Conservation (phyloP, 1,284 basidiomycete genomes). For the Somion occarium region DNA sequence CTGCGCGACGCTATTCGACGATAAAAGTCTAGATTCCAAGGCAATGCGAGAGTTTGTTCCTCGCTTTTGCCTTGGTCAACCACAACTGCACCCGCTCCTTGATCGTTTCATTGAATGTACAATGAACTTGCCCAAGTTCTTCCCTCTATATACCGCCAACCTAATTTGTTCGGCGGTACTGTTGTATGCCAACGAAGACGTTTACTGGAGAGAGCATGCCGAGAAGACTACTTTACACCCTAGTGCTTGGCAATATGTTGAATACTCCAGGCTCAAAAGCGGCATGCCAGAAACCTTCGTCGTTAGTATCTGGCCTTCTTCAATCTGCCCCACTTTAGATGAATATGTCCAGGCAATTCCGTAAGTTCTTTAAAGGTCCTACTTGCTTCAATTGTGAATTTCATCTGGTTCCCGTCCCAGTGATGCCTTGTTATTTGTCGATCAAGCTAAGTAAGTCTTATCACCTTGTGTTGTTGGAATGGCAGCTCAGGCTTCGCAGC, state of each 20-base stretch:
- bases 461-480: neutral
- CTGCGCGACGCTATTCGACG: neutral
- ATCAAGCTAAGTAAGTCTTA: slow-evolving; percentile 3
- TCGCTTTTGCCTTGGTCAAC: neutral
- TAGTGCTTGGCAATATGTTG: neutral
- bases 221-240: neutral
- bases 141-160: slow-evolving; percentile 1
- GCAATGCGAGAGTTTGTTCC: slow-evolving; percentile 2
- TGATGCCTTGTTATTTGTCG: slow-evolving; percentile 1
- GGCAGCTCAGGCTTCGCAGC: slow-evolving; percentile 4
- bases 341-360: slow-evolving; percentile 3
- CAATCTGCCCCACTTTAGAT: neutral
- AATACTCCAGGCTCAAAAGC: slow-evolving; percentile 4
- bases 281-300: slow-evolving; percentile 4
- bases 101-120: neutral
- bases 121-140: neutral
- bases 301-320: slow-evolving; percentile 2
- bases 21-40: neutral
- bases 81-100: slow-evolving; percentile 6
- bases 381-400: neutral
- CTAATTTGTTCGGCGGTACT: neutral
- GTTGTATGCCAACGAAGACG: slow-evolving; percentile 3
- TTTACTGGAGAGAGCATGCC: neutral
- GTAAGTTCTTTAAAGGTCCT: neutral
- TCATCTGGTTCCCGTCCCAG: neutral